phyloP scores from a whole-genome alignment of 192 early-diverging fungal species.

The Backusella tuberculispora region DNA sequence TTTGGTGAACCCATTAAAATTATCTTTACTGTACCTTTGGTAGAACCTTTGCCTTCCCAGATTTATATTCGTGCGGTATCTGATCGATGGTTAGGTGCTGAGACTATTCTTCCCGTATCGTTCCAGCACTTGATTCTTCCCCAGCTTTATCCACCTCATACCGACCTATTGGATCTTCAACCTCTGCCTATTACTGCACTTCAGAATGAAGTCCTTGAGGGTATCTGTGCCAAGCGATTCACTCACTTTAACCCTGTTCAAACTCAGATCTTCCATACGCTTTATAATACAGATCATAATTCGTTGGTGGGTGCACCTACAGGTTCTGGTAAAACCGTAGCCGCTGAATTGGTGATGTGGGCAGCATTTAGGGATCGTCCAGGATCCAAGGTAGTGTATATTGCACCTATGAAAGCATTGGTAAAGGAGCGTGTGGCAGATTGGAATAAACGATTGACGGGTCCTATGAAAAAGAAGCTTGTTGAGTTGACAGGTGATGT shows the following conservation, averaged over 20 bases:
- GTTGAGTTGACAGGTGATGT: slow-evolving; percentile 97
- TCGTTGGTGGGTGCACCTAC: slow-evolving; percentile 94
- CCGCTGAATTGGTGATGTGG: slow-evolving; percentile 97
- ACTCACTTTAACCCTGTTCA: slow-evolving; percentile 99
- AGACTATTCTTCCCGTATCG: slow-evolving; percentile 83
- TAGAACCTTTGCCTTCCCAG: slow-evolving; percentile 90
- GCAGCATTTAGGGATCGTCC: slow-evolving; percentile 56
- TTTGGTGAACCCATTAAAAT: slow-evolving; percentile 70
- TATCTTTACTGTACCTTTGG: slow-evolving; percentile 89
- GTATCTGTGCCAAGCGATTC: slow-evolving; percentile 83
- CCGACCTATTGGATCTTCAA: slow-evolving; percentile 90
- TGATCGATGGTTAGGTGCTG: slow-evolving; percentile 94
- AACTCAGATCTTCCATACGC: slow-evolving; percentile 98
- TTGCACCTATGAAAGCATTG: slow-evolving; percentile 96
- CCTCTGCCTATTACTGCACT: slow-evolving; percentile 90
- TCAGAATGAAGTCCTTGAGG: slow-evolving; percentile 80
- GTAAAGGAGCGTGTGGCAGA: slow-evolving; percentile 94
- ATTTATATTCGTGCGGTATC: slow-evolving; percentile 93
- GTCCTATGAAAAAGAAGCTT: slow-evolving; percentile 83
- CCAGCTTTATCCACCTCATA: slow-evolving; percentile 80
- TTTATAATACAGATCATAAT: slow-evolving; percentile 87
- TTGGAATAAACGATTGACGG: slow-evolving; percentile 80
- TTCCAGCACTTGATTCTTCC: slow-evolving; percentile 94
- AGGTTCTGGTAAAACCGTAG: slow-evolving; percentile 97
- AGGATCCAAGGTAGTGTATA: slow-evolving; percentile 86